Evolutionary conservation across 2,329 filamentous ascomycete genomes (phyloP).

Genomic region (Orbilia javanica): DNA sequence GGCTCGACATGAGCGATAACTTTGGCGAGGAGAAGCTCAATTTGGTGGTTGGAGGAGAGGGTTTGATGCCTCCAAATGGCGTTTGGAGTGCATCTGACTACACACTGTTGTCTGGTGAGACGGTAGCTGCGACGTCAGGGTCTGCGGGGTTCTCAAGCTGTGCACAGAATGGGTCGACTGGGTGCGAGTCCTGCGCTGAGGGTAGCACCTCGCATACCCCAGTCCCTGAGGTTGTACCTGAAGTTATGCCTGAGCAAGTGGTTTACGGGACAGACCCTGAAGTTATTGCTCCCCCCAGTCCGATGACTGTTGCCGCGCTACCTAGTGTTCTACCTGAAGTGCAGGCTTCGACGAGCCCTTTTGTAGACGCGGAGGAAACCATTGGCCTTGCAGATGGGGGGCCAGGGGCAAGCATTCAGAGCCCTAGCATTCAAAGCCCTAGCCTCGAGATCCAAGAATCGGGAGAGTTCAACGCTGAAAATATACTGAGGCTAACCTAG

Average conservation of each 20-base stretch:
- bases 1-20: background rate
- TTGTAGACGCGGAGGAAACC: background rate
- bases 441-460: background rate
- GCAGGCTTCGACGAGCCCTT: background rate
- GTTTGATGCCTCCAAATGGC: background rate
- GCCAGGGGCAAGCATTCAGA: background rate
- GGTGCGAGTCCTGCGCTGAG: background rate
- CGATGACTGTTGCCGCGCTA: background rate
- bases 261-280: too few relatives aligned
- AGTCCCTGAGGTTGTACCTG: background rate
- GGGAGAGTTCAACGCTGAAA: background rate
- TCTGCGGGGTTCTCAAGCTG: background rate
- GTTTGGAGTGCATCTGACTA: constrained; percentile 27
- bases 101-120: constrained; percentile 7
- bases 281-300: background rate
- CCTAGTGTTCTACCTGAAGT: background rate
- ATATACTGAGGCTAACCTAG: too few relatives aligned
- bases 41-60: background rate
- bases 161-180: constrained; percentile 1
- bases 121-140: background rate
- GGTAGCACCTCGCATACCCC: background rate
- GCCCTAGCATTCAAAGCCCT: background rate
- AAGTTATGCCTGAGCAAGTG: too few relatives aligned
- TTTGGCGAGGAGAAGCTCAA: background rate
- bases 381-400: constrained; percentile 2